Base-by-base conservation (phyloP, 1,284 basidiomycete genomes). In the Boletellus deceptivus region DNA sequence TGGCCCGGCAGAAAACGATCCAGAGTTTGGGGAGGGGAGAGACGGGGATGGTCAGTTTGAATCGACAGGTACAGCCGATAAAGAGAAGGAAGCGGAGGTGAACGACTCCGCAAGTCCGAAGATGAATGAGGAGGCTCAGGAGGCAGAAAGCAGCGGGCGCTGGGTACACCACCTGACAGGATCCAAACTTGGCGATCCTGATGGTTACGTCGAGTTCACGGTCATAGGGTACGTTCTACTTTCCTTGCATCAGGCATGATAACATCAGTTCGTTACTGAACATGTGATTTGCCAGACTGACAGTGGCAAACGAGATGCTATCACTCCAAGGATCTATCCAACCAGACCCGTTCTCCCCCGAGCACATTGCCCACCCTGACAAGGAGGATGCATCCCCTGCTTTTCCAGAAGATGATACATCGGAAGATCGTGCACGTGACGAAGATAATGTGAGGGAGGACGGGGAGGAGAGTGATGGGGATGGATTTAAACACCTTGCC, bases 261-360 rank as follows among this genome's bases (percentile, higher is more conserved):
- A n/a, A n/a, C n/a, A 20, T 18, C 4, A 9, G n/a, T 27, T 25
- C 14, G 11, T 47, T 49, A 24, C 29, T 57, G 33, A 62, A 20
- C n/a, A 20, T 5, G 14, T n/a, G 4, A 24, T 48, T 49, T 22
- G 37, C 43, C 67, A 97, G 94, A 27, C 69, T 98, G 54, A 96
- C 91, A 8, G 83, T 98, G 43, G 91, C 93, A 37, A 97, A 98
- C 64, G 87, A 96, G 61, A 97, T 98, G 90, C 76, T 99, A 14
- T 96, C 93, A 1, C 75, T 98, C 14, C 81, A 92, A 25, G 96
- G 94, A 10, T 98, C 96, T 1, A 78, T 99, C 55, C 87, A 97
- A 53, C 64, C 75, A 0, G 86, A 95, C 60, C 95, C 95, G 0
- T 91, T 94, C 68, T 88, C 87, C 18, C 78, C 83, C 0, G 75